Evolutionary conservation across 495 filamentous ascomycete species (phyloP), one percentile per base, ranked within the genome.

Genomic region (Clohesyomyces aquaticus): DNA sequence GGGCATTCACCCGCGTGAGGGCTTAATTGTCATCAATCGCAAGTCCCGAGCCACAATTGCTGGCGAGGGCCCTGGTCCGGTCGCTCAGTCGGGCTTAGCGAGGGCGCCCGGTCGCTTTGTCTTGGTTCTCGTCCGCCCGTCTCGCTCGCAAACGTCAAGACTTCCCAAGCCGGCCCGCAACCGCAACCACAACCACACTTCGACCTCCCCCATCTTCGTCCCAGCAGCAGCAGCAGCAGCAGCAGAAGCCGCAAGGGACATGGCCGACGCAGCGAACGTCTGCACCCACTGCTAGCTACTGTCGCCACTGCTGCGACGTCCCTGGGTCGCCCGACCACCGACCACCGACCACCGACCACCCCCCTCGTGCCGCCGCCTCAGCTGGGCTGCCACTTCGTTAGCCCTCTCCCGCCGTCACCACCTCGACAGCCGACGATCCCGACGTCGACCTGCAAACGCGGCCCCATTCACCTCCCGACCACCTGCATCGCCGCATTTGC

Each of bases 261-360:
- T 48, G 60, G 41, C 42, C 41, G 27, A 23, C 21, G 48, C 6
- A 46, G 60, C 50, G n/a, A 46, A 41, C 49, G 60, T 45, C n/a
- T 14, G 4, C 29, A 35, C 1, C 14, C 60, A 32, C 28, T 29
- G 52, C 35, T 27, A 32, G 42, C 28, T 35, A 1, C 48, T n/a
- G 28, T 49, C 51, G 52, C 60, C 60, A 46, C 21, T 43, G n/a
- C n/a, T n/a, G n/a, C n/a, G n/a, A n/a, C n/a, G n/a, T n/a, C n/a
- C n/a, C n/a, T n/a, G n/a, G n/a, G n/a, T n/a, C n/a, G n/a, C n/a
- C n/a, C n/a, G n/a, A n/a, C n/a, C n/a, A n/a, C n/a, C n/a, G n/a
- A 25, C 1, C 43, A 48, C 28, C 18, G 16, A 28, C 25, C 49
- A 2, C 3, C 6, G 47, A 21, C 18, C 47, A n/a, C n/a, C 26